phyloP scores from a whole-genome alignment of 805 yeast genomes.

The Nakazawaea ishiwadae region DNA sequence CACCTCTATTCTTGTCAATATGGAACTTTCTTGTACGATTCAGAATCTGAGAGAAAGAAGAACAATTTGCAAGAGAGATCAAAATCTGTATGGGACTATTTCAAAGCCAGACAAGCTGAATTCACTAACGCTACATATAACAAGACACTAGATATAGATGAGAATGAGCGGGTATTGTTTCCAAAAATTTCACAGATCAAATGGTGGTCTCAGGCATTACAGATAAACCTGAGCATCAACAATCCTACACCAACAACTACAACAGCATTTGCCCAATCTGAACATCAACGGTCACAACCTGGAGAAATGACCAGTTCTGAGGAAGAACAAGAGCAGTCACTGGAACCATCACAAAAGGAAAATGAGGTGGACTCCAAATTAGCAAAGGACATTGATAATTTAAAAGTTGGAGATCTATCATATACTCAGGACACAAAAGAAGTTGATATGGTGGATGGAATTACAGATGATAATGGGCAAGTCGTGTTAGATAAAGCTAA shows the following conservation, averaged over 20 bases:
- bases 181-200: conserved; percentile 60
- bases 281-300: too few species aligned
- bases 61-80: conserved; percentile 43
- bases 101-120: conserved; percentile 67
- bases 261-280: too few species aligned
- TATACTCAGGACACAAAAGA: conserved; percentile 1
- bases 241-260: conserved; percentile 49
- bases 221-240: conserved; percentile 45
- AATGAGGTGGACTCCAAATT: conserved; percentile 7
- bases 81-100: conserved; percentile 90
- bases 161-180: conserved; percentile 40
- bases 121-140: conserved; percentile 53
- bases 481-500: conserved; percentile 1
- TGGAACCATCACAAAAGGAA: conserved; percentile 2
- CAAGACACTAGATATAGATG: conserved; percentile 18
- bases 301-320: too few species aligned
- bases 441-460: background rate
- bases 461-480: conserved; percentile 1
- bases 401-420: conserved; percentile 3
- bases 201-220: conserved; percentile 88
- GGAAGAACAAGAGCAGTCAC: background rate
- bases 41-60: conserved; percentile 58
- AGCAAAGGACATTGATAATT: conserved; percentile 1
- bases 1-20: conserved; percentile 93
- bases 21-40: conserved; percentile 80